Evolutionary conservation across 805 yeast species (phyloP).

Genomic region (Saccharomycopsis synnaedendra): DNA sequence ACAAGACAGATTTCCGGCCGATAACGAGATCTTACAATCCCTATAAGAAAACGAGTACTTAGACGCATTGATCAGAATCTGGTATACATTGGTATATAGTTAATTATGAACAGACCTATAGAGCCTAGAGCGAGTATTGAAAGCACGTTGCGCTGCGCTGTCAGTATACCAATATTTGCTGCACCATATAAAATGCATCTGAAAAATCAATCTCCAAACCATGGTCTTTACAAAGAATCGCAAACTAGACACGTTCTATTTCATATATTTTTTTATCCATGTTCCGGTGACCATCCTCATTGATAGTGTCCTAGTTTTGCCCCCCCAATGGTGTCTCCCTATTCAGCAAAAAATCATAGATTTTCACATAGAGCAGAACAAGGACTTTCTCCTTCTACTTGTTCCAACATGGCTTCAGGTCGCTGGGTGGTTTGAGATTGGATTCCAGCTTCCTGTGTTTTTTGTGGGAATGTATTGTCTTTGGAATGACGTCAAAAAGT

Average conservation of each 20-base stretch:
- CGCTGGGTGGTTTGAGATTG: constrained; percentile 63
- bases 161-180: no score
- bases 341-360: constrained; percentile 39
- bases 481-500: constrained; percentile 16
- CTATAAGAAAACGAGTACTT: no score
- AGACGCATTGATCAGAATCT: no score
- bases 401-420: constrained; percentile 63
- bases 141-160: no score
- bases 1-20: no score
- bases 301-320: constrained; percentile 65
- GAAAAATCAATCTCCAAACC: neutral
- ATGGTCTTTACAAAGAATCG: neutral
- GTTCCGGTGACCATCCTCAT: constrained; percentile 65
- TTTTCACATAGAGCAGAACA: constrained; percentile 53
- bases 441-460: constrained; percentile 76
- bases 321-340: constrained; percentile 32
- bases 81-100: no score
- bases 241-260: constrained; percentile 32
- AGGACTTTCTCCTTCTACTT: constrained; percentile 54
- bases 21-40: no score
- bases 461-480: constrained; percentile 30
- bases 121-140: no score
- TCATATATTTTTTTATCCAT: constrained; percentile 48
- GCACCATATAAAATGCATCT: no score
- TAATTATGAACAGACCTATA: no score